Base-by-base conservation (phyloP, 352 stramenopile species). In the Phytophthora syringae region DNA sequence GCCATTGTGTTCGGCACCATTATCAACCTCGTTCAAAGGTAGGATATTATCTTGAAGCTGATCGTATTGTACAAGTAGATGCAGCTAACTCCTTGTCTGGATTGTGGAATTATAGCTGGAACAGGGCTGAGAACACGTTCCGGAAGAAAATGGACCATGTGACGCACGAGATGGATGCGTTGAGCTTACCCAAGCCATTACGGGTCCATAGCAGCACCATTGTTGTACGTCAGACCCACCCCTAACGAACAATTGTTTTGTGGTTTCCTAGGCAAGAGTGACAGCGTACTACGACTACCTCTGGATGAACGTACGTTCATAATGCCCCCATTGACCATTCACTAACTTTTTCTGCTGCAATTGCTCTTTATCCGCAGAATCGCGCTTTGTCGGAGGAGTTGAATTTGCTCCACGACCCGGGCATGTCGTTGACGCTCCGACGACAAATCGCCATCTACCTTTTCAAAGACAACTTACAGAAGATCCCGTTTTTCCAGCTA, bases 81-180 rank as follows among this genome's bases (percentile, higher is more conserved):
- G 24, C 11, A 22, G 32, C 39, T 55, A 54, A 54, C 45, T 37
- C 11, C 32, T 55, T 21, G 18, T 21, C 52, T 24, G 34, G 20
- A 24, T 64, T 51, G 34, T 60, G 27, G 5, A n/a, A 15, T 20
- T 51, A 44, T 64, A 83, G 80, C 50, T 82, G 74, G 72, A 88
- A 88, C 55, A 79, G 81, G 52, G 78, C 74, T 0, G 81, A 88
- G 59, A 85, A 88, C 43, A 67, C 73, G 16, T 90, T 90, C 36
- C 73, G 81, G 2, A 90, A 90, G 58, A 87, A 87, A 63, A 86
- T 90, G 81, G 81, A 90, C 49, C 79, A 88, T 20, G 77, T 90
- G 47, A 71, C 66, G 2, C 74, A 88, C 57, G 81, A 90, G 48
- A 90, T 90, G 81, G 77, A 90, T 25, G 77, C 79, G 20, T 60